Evolutionary conservation across 176 grass and related monocot genomes (phyloP).

Genomic region (Typha latifolia): DNA sequence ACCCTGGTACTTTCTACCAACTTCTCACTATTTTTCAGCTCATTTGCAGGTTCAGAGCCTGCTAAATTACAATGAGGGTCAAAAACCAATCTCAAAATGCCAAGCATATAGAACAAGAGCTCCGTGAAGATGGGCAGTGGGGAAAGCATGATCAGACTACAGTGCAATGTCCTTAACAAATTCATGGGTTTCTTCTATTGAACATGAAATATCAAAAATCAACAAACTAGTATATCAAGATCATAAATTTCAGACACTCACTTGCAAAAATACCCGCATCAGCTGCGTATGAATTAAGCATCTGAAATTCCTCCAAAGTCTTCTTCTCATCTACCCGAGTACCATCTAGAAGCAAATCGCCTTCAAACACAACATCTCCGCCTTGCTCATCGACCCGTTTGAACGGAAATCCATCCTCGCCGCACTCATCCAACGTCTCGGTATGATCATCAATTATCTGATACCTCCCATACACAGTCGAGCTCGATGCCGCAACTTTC

Average conservation of each 20-base stretch:
- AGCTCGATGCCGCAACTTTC: conserved; percentile 32
- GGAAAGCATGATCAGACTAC: neutral
- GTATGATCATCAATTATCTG: conserved; percentile 88
- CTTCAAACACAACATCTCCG: conserved; percentile 29
- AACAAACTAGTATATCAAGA: neutral
- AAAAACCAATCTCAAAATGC: neutral
- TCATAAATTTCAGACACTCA: conserved; percentile 10
- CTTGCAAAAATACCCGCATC: conserved; percentile 8
- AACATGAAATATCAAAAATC: neutral
- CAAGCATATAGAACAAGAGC: neutral
- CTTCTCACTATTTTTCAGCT: conserved; percentile 15
- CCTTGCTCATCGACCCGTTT: conserved; percentile 11
- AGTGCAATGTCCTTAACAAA: neutral
- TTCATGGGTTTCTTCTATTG: neutral
- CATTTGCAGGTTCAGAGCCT: conserved; percentile 24
- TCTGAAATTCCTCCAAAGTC: conserved; percentile 46
- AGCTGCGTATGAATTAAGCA: conserved; percentile 13
- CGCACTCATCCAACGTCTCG: conserved; percentile 68
- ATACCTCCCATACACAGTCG: conserved; percentile 68
- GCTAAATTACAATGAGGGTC: conserved; percentile 20
- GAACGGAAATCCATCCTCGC: conserved; percentile 30
- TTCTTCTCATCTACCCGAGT: conserved; percentile 18
- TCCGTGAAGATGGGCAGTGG: neutral
- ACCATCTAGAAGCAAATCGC: conserved; percentile 20
- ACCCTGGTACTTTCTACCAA: neutral